Evolutionary conservation across 345 rosid genomes (phyloP).

Genomic region (Lenwebbia sp.): DNA sequence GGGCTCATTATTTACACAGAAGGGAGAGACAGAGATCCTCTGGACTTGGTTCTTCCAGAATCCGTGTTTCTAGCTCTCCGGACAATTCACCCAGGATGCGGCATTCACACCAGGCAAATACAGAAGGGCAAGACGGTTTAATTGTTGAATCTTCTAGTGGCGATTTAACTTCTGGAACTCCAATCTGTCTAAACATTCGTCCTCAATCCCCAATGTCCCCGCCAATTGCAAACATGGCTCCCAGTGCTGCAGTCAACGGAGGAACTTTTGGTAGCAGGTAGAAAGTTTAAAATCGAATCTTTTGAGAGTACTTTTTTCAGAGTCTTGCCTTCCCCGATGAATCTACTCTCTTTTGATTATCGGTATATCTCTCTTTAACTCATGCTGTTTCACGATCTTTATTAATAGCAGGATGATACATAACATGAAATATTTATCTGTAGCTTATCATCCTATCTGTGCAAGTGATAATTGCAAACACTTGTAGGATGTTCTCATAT

Average conservation of each 20-base stretch:
- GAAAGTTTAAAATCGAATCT: background rate
- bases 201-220: slow-evolving; percentile 14
- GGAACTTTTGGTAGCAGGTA: slow-evolving; percentile 7
- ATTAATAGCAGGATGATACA: background rate
- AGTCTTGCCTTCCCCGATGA: background rate
- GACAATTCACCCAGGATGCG: slow-evolving; percentile 2
- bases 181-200: slow-evolving; percentile 6
- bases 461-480: background rate
- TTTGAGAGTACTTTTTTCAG: background rate
- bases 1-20: slow-evolving; percentile 35
- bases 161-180: slow-evolving; percentile 13
- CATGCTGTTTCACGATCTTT: background rate
- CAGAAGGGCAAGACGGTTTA: slow-evolving; percentile 10
- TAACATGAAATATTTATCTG: background rate
- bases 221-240: slow-evolving; percentile 4
- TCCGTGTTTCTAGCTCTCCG: slow-evolving; percentile 16
- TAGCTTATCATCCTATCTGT: background rate
- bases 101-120: slow-evolving; percentile 3
- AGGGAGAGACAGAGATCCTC: slow-evolving; percentile 48
- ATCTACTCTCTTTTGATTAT: background rate
- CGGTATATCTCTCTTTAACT: background rate
- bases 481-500: background rate
- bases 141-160: slow-evolving; percentile 13
- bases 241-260: slow-evolving; percentile 15
- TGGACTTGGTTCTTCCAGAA: slow-evolving; percentile 22